Conservation (phyloP, 768 basidiomycete genomes). For the Fistulinella prunicolor region DNA sequence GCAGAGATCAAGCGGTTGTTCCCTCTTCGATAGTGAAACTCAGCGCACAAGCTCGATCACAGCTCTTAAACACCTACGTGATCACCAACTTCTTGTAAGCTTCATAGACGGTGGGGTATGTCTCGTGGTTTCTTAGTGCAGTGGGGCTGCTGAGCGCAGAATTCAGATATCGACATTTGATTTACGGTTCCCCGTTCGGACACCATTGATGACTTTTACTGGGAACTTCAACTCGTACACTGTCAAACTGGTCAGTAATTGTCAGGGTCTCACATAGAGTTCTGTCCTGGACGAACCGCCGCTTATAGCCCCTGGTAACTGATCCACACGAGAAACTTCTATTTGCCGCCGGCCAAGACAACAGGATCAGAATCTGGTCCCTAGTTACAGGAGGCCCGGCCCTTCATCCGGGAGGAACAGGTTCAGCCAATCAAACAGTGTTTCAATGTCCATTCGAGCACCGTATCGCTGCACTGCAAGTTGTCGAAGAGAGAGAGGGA, state of each 20-base stretch:
- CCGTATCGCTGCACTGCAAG: conserved; percentile 48
- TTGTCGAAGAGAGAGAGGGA: conserved; percentile 41
- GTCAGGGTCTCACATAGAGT: not conserved
- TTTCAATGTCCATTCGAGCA: conserved; percentile 35
- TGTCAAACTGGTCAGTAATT: conserved; percentile 46
- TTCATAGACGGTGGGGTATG: conserved; percentile 61
- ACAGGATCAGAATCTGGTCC: conserved; percentile 66
- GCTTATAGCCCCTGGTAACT: conserved; percentile 53
- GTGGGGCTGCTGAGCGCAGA: not conserved
- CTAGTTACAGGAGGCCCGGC: conserved; percentile 46
- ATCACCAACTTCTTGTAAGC: conserved; percentile 53
- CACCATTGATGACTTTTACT: conserved; percentile 45
- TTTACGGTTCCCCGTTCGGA: conserved; percentile 48
- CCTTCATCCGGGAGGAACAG: conserved; percentile 15
- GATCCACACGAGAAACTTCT: conserved; percentile 57
- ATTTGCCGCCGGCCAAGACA: conserved; percentile 69
- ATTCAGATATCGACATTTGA: conserved; percentile 59
- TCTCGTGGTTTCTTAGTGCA: conserved; percentile 1
- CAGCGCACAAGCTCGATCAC: conserved; percentile 46
- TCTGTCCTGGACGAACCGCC: conserved; percentile 4
- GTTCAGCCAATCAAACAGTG: conserved; percentile 22
- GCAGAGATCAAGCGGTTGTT: conserved; percentile 33
- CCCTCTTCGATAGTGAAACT: conserved; percentile 39
- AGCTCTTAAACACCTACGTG: conserved; percentile 48
- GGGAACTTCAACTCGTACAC: conserved; percentile 61